phyloP scores from a whole-genome alignment of 1,284 basidiomycete genomes.

The Ceratorhiza oryzae-sativae region DNA sequence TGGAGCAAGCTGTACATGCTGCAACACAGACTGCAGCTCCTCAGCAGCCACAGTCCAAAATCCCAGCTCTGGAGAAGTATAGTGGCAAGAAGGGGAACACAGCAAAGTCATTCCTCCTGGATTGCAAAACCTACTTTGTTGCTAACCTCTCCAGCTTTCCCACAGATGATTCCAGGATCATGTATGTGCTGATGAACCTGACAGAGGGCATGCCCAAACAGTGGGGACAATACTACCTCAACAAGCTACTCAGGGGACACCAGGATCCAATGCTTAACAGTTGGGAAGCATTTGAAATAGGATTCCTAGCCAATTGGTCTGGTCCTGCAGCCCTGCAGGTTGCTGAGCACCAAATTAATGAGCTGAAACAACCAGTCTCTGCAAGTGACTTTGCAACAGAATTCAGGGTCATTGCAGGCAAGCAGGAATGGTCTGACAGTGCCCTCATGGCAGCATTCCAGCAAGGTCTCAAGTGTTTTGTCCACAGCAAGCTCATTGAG shows the following conservation, averaged over 20 bases:
- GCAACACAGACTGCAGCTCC: background rate
- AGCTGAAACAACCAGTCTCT: background rate
- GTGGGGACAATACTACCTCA: constrained; percentile 10
- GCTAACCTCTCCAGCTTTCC: background rate
- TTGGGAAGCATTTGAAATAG: background rate
- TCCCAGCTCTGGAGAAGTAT: background rate
- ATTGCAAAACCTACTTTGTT: background rate
- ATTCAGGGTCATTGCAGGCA: background rate
- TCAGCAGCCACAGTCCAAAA: background rate
- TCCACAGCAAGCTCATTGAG: background rate
- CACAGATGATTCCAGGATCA: constrained; percentile 4
- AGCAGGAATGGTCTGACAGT: background rate
- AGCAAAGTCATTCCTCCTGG: background rate
- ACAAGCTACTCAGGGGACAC: background rate
- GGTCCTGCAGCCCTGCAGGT: background rate
- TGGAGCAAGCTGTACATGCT: background rate
- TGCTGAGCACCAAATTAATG: background rate
- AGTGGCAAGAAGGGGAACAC: constrained; percentile 5
- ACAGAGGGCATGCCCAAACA: background rate
- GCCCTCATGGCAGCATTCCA: background rate
- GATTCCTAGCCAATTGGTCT: background rate
- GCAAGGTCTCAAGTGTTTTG: background rate
- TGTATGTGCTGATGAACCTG: constrained; percentile 18
- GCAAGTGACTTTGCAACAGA: background rate
- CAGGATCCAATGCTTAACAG: background rate